A percentile compares a stretch with the other conserved stretches of the same genome.
These are phyloP conservation scores for Populus nigra DNA, from an alignment of 345 rosid genomes.

Conservation along the genomic window DNA sequence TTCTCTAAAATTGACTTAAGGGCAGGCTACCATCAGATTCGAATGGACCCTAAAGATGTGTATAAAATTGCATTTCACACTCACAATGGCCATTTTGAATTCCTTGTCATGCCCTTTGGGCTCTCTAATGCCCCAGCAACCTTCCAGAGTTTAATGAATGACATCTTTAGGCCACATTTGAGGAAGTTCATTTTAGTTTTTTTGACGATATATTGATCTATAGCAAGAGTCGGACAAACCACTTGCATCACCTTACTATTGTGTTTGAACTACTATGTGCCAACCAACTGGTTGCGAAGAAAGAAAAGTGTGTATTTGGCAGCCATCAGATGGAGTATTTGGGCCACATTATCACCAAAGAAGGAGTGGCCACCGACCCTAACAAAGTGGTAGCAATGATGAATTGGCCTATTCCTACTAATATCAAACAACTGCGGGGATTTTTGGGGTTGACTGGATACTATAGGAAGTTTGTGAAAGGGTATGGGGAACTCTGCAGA, in stretches of 20 bases:
- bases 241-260: neutral
- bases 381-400: neutral
- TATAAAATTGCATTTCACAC: neutral
- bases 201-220: neutral
- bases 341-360: neutral
- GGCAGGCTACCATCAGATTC: neutral
- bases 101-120: neutral
- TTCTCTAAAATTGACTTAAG: neutral
- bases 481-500: no score
- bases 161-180: neutral
- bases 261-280: neutral
- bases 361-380: neutral
- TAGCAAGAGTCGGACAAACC: no score
- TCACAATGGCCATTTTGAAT: neutral
- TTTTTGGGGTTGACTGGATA: neutral
- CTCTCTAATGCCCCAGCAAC: neutral
- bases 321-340: neutral
- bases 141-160: neutral
- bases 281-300: neutral
- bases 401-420: neutral
- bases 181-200: neutral
- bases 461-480: neutral
- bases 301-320: neutral
- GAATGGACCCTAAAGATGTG: neutral
- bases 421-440: neutral